Evolutionary conservation across 2,329 filamentous ascomycete genomes (phyloP).

Genomic region (Cryphonectria nitschkei): DNA sequence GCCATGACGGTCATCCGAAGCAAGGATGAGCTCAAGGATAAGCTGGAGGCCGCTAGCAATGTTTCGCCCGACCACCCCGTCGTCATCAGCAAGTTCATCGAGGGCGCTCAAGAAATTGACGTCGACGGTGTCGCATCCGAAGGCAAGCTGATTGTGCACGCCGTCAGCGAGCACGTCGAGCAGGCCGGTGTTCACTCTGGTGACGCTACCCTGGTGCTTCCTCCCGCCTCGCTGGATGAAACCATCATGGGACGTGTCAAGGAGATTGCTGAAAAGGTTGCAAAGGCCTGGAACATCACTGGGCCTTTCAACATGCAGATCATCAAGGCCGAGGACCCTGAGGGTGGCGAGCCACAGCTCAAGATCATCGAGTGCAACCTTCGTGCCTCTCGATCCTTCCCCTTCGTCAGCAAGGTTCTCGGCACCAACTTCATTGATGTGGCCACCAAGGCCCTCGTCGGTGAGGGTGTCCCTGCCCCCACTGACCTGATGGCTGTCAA

Average conservation of each 20-base stretch:
- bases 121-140: conserved; percentile 89
- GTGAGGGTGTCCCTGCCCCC: conserved; percentile 80
- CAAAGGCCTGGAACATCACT: conserved; percentile 94
- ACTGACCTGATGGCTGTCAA: conserved; percentile 86
- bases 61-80: conserved; percentile 97
- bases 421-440: conserved; percentile 96
- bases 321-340: conserved; percentile 84
- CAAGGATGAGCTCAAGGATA: conserved; percentile 88
- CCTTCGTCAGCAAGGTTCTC: conserved; percentile 96
- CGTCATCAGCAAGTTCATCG: conserved; percentile 98
- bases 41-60: conserved; percentile 85
- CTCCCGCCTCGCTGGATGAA: conserved; percentile 79
- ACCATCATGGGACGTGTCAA: conserved; percentile 83
- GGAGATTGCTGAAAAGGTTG: conserved; percentile 94
- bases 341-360: conserved; percentile 74
- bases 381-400: conserved; percentile 95
- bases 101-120: conserved; percentile 94
- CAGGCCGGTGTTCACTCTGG: conserved; percentile 98
- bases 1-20: conserved; percentile 97
- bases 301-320: conserved; percentile 99
- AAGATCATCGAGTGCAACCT: conserved; percentile 99
- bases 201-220: conserved; percentile 92
- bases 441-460: conserved; percentile 89
- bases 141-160: conserved; percentile 87
- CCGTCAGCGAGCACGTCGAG: conserved; percentile 94